Evolutionary conservation across 2,329 filamentous ascomycete genomes (phyloP).

Genomic region (Fusarium compactum): DNA sequence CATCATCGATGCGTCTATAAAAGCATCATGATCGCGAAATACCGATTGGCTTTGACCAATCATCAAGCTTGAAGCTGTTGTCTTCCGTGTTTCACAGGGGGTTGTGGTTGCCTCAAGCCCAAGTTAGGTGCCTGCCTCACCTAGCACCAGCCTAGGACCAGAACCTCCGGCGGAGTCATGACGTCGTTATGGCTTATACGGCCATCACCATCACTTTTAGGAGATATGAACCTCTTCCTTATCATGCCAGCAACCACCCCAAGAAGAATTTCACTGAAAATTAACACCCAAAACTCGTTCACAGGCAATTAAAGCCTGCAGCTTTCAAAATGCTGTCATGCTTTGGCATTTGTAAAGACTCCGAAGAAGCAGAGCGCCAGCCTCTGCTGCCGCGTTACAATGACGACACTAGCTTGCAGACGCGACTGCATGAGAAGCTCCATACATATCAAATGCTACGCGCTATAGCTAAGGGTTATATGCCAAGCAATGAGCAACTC

Average conservation of each 20-base stretch:
- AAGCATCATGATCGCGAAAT: slow-evolving; percentile 30
- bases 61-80: background rate
- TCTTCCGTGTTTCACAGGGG: slow-evolving; percentile 1
- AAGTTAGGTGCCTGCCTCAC: slow-evolving; percentile 3
- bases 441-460: slow-evolving; percentile 93
- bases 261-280: background rate
- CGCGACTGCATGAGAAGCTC: slow-evolving; percentile 85
- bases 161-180: slow-evolving; percentile 41
- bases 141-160: slow-evolving; percentile 10
- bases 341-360: slow-evolving; percentile 67
- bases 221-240: slow-evolving; percentile 9
- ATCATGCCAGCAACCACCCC: background rate
- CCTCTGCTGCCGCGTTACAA: slow-evolving; percentile 86
- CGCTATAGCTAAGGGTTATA: slow-evolving; percentile 84
- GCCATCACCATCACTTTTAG: background rate
- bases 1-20: slow-evolving; percentile 26
- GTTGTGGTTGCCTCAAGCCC: slow-evolving; percentile 10
- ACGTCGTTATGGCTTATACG: slow-evolving; percentile 31
- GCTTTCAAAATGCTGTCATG: slow-evolving; percentile 68
- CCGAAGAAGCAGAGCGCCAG: slow-evolving; percentile 72
- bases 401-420: slow-evolving; percentile 83
- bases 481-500: slow-evolving; percentile 90
- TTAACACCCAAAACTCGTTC: background rate
- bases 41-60: slow-evolving; percentile 15
- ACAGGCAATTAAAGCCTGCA: background rate